Evolutionary conservation across 257 asterid genomes (phyloP), one percentile per base, ranked within the genome.

Genomic region (Oldenlandia corymbosa): DNA sequence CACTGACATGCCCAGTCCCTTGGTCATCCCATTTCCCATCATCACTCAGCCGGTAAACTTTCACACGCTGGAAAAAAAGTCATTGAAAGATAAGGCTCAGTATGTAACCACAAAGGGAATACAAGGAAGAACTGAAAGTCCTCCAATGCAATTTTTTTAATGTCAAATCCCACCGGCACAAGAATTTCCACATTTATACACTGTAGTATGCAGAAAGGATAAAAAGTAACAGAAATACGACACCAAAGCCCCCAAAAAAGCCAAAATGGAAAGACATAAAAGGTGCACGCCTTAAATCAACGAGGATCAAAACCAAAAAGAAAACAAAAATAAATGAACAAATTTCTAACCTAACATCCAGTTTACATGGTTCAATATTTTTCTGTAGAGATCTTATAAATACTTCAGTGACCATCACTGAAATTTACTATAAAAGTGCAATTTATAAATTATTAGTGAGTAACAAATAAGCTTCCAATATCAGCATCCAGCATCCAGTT

Each of bases 21-120:
- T 90, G 97, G 78, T 93, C 99, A 72, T 90, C 99, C 99, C 99
- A 93, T 81, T 85, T 93, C 34, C 97, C 97, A 53, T 93, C 94
- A 49, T 75, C 96, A 80, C 77, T 90, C 79, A 87, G 78, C 34
- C 94, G 96, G 72, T 93, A 93, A 49, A 93, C 96, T 84, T 90
- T 93, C 56, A 93, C 99, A 57, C 97, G 99, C 99, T 90, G 88
- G 61, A 78, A 71, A 34, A 16, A 47, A 49, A 24, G 59, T 26
- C n/a, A 21, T 56, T 47, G 20, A 43, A 59, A 21, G 16, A 49
- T 60, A n/a, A 50, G 21, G 5, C n/a, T 37, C n/a, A 30, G 2
- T 11, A 43, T n/a, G n/a, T n/a, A 28, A 12, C 17, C 2, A 6
- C 13, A 49, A 52, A 21, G 58, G 31, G 58, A 27, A 52, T 16